Evolutionary conservation across 306 rosid genomes (phyloP), one percentile per base, ranked within the genome.

Genomic region (Albizia julibrissin): DNA sequence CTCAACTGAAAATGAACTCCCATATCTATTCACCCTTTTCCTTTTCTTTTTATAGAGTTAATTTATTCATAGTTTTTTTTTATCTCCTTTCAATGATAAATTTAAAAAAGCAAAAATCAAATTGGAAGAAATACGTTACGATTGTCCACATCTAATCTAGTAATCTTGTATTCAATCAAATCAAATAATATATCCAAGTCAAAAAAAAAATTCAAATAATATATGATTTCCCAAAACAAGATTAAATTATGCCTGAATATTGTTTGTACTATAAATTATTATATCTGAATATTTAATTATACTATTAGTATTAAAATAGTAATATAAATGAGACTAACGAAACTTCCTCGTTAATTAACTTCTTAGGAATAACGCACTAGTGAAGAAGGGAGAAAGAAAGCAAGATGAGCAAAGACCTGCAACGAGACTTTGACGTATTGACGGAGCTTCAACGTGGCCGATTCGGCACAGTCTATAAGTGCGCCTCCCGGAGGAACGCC

Each of bases 361-460:
- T 34, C 39, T 6, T 34, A 34, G 39, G 39, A 5, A 5, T 6
- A 8, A 37, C 8, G 8, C 40, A 0, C 10, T 2, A 13, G n/a
- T 8, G 6, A 15, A 29, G 13, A 39, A 37, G 44, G 15, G 18
- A 15, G 58, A 71, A 71, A 12, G 22, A 8, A 29, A 50, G 7
- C n/a, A 50, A 19, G 70, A 93, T 91, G 97, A 91, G 85, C 74
- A 67, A 87, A 31, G 79, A 72, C 27, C 88, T 93, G 15, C 77
- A 62, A 47, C 79, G 81, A 77, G 87, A 88, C 74, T 93, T 88
- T 85, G 88, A 72, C 54, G 77, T 91, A 19, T 72, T 64, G 40
- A 86, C 62, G 50, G 95, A 93, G 89, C 73, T 93, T 61, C 92
- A 92, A 70, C 89, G 90, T 29, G 97, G 95, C 50, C 82, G 89